Base-by-base conservation (phyloP, 352 stramenopile genomes). In the Phytophthora ramorum region DNA sequence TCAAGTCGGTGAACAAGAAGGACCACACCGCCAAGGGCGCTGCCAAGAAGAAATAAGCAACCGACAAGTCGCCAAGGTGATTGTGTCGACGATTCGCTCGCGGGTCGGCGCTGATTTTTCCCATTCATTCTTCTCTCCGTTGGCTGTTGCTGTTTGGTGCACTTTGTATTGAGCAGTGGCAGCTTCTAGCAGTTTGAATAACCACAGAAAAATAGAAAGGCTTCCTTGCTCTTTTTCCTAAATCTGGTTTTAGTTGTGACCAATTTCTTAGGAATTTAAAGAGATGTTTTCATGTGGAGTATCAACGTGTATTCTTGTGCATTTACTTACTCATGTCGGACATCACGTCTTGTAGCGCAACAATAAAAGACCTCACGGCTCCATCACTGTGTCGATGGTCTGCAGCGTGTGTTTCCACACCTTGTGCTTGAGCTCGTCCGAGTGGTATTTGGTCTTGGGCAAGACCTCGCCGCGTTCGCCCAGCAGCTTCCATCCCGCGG, bases 191-290 rank as follows among this genome's bases (percentile, higher is more conserved):
- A 76, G 67, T 73, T 73, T 77, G 69, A 74, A 77, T 74, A 77
- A 77, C 69, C 48, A 71, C 53, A 77, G 55, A 76, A 77, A 76
- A 71, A 74, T 74, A 73, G 65, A 77, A 77, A 67, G 55, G 58
- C 69, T 65, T 71, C 44, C 53, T 73, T 73, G 58, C 69, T 73
- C 54, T 73, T 44, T 65, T 30, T 73, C 54, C 45, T 52, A 17
- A 28, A 14, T 4, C n/a, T 37, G 49, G 22, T 3, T 49, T 40
- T 3, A n/a, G n/a, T n/a, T n/a, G n/a, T n/a, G n/a, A n/a, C n/a
- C n/a, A n/a, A n/a, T n/a, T n/a, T n/a, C n/a, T n/a, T n/a, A n/a
- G n/a, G n/a, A n/a, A n/a, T n/a, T n/a, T n/a, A n/a, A n/a, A n/a
- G n/a, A n/a, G n/a, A n/a, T n/a, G n/a, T n/a, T n/a, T n/a, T n/a